phyloP scores from a whole-genome alignment of 2,329 filamentous ascomycete genomes.

The Hypoxylon sp. region DNA sequence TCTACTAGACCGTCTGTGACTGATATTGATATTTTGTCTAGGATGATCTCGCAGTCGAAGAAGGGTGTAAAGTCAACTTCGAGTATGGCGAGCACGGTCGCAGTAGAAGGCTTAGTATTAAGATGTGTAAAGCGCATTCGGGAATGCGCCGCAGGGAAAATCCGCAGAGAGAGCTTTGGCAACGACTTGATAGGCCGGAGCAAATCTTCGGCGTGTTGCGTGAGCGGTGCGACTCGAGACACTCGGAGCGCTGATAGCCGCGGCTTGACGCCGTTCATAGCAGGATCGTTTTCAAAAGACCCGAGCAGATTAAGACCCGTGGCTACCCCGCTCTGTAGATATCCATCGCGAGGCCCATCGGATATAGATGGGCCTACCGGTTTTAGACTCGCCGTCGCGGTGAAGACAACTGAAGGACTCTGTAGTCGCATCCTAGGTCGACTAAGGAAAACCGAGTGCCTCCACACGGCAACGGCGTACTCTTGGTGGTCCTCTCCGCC shows the following conservation, averaged over 20 bases:
- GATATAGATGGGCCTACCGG: constrained; percentile 60
- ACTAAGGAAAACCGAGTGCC: constrained; percentile 67
- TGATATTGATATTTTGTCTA: constrained; percentile 69
- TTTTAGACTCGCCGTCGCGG: constrained; percentile 70
- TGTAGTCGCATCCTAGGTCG: constrained; percentile 75
- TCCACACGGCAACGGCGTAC: constrained; percentile 70
- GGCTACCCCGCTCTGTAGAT: constrained; percentile 76
- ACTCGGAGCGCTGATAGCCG: constrained; percentile 80
- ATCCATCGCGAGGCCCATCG: constrained; percentile 66
- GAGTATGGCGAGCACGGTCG: constrained; percentile 75
- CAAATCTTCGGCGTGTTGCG: constrained; percentile 69
- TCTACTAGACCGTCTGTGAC: constrained; percentile 71
- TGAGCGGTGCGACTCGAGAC: constrained; percentile 77
- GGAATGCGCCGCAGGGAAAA: constrained; percentile 78
- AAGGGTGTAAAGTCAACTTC: constrained; percentile 81
- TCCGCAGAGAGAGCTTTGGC: constrained; percentile 71
- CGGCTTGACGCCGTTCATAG: constrained; percentile 71
- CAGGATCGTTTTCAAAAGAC: constrained; percentile 75
- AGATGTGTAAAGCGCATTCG: constrained; percentile 78
- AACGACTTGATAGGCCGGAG: constrained; percentile 74
- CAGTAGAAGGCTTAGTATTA: constrained; percentile 67
- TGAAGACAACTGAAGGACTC: constrained; percentile 74
- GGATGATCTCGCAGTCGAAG: constrained; percentile 73
- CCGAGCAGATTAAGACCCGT: constrained; percentile 82
- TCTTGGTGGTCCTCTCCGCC: constrained; percentile 49